Conservation (phyloP, 1,139 yeast species). For the Fermentozyma sake region DNA sequence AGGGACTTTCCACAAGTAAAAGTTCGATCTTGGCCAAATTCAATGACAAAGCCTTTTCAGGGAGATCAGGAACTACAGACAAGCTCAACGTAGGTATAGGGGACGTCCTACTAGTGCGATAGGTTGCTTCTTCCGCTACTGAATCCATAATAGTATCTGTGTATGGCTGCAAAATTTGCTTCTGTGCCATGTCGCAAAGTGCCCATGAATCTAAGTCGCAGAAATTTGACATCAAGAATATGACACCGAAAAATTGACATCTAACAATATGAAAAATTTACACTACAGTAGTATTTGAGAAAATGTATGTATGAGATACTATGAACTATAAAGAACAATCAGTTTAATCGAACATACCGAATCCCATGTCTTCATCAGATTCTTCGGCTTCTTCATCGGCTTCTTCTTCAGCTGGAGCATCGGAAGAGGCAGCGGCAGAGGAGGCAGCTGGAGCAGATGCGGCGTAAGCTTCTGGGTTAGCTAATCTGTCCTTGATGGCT, state of each 20-base stretch:
- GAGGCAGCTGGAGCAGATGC: constrained; percentile 97
- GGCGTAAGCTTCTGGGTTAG: constrained; percentile 86
- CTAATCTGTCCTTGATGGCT: constrained; percentile 96
- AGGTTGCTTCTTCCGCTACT: too few species aligned
- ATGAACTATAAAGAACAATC: constrained; percentile 4
- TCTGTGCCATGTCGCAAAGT: too few species aligned
- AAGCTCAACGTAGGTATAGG: too few species aligned
- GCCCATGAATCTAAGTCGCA: too few species aligned
- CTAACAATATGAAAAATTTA: too few species aligned
- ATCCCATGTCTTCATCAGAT: constrained; percentile 89
- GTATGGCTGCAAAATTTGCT: too few species aligned
- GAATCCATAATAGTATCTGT: too few species aligned
- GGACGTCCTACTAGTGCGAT: too few species aligned
- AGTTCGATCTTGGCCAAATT: constrained; percentile 7
- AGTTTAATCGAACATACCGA: constrained; percentile 96
- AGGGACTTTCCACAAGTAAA: constrained; percentile 5
- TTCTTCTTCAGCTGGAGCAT: constrained; percentile 56
- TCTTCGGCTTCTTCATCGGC: constrained; percentile 72
- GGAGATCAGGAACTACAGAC: too few species aligned
- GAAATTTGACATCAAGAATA: too few species aligned
- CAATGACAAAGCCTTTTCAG: constrained; percentile 3
- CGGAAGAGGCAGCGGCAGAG: constrained; percentile 81
- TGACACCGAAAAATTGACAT: too few species aligned
- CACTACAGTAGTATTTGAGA: constrained; percentile 1
- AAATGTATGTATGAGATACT: background rate